A percentile compares a stretch with the other conserved stretches of the same genome.
These are phyloP conservation scores for Bretziella fagacearum DNA, from an alignment of 2,329 filamentous ascomycete species.

Conservation along the genomic window DNA sequence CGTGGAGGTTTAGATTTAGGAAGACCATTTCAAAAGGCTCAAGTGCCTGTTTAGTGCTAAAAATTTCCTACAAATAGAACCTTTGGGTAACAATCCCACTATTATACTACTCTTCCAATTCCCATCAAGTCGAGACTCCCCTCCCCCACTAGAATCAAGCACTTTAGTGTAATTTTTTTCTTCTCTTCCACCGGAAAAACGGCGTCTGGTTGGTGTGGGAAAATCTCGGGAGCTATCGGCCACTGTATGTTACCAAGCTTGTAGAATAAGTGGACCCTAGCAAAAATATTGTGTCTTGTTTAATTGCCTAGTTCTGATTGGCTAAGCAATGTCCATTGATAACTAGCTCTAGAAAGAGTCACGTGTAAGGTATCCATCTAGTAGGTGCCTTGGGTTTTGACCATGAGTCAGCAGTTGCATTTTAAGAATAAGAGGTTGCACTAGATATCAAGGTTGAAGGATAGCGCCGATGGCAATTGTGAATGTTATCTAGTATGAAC, in stretches of 20 bases:
- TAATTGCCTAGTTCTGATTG: slow-evolving; percentile 13
- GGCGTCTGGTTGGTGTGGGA: slow-evolving; percentile 13
- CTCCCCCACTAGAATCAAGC: neutral
- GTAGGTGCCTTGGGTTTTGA: neutral
- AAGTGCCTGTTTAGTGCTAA: too few species aligned
- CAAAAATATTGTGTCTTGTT: slow-evolving; percentile 7
- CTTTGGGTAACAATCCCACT: too few species aligned
- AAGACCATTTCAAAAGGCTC: too few species aligned
- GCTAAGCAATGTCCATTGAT: neutral
- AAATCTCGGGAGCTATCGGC: slow-evolving; percentile 15
- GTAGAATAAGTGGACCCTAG: neutral
- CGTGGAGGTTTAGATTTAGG: too few species aligned
- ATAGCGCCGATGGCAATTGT: too few species aligned
- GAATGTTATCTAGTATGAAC: too few species aligned
- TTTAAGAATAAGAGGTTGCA: neutral
- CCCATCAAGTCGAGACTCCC: too few species aligned
- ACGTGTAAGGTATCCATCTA: neutral
- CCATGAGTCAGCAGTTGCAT: neutral
- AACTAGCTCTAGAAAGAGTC: neutral
- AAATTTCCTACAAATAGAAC: too few species aligned
- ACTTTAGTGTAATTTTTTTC: slow-evolving; percentile 10
- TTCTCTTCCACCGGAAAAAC: slow-evolving; percentile 4
- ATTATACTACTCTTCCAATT: too few species aligned
- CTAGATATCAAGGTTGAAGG: too few species aligned
- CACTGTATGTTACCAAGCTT: slow-evolving; percentile 4